These are phyloP conservation scores for Beauveria asiatica DNA, from an alignment of 2,329 filamentous ascomycete species.

Conservation along the genomic window DNA sequence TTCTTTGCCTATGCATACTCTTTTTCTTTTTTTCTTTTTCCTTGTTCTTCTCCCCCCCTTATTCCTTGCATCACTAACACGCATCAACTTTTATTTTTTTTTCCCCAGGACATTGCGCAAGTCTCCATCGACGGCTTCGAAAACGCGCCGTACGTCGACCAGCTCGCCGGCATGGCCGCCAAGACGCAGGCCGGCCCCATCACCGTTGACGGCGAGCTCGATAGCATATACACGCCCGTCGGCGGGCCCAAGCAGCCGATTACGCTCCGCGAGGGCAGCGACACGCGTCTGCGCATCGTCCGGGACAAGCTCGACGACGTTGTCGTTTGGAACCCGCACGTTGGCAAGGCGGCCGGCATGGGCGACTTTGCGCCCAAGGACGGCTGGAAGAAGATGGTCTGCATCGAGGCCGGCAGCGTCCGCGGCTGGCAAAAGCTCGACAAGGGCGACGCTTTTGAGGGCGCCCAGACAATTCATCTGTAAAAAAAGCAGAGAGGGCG, in stretches of 20 bases:
- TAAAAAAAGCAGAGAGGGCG: conserved; percentile 7
- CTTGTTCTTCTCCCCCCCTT: too few relatives aligned
- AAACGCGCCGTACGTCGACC: conserved; percentile 72
- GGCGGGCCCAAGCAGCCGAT: conserved; percentile 51
- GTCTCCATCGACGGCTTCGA: conserved; percentile 69
- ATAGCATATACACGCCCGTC: conserved; percentile 75
- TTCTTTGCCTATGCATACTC: too few relatives aligned
- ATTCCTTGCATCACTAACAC: too few relatives aligned
- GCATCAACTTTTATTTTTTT: too few relatives aligned
- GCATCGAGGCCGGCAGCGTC: conserved; percentile 84
- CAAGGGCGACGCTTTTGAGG: conserved; percentile 60
- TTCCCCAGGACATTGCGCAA: conserved; percentile 63
- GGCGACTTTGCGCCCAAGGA: conserved; percentile 83
- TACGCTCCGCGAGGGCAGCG: conserved; percentile 53
- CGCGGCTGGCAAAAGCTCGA: conserved; percentile 77
- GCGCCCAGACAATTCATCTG: conserved; percentile 46
- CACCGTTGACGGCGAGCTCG: conserved; percentile 68
- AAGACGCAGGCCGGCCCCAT: conserved; percentile 59
- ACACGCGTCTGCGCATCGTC: conserved; percentile 61
- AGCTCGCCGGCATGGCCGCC: conserved; percentile 57
- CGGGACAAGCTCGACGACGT: conserved; percentile 81
- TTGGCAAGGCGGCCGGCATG: conserved; percentile 72
- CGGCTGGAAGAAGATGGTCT: conserved; percentile 88
- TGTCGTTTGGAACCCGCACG: conserved; percentile 97
- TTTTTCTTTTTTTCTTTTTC: too few relatives aligned